These are phyloP conservation scores for Tubosaeta brunneosetosa DNA, from an alignment of 768 basidiomycete genomes.

Conservation along the genomic window DNA sequence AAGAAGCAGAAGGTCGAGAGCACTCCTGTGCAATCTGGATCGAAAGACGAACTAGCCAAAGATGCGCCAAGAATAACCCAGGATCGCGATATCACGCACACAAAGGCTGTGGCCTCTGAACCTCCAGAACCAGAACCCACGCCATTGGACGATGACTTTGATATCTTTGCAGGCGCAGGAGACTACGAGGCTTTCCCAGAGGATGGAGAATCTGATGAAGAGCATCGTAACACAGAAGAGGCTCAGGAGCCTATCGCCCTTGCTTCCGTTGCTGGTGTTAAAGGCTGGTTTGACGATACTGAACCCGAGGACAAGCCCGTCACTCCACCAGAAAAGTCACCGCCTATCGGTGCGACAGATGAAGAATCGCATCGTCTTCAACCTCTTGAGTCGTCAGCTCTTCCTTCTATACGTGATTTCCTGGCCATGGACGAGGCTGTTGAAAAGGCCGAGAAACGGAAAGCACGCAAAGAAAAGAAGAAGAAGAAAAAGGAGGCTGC, in stretches of 20 bases:
- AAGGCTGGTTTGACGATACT: constrained; percentile 46
- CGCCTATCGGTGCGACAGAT: constrained; percentile 12
- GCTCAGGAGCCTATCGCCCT: constrained; percentile 8
- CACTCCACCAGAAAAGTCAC: constrained; percentile 11
- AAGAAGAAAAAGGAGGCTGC: constrained; percentile 38
- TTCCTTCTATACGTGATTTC: constrained; percentile 81
- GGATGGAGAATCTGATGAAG: constrained; percentile 49
- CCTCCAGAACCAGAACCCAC: constrained; percentile 16
- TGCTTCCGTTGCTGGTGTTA: constrained; percentile 4
- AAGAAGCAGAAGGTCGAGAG: constrained; percentile 53
- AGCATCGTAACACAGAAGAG: constrained; percentile 13
- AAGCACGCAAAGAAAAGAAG: constrained; percentile 73
- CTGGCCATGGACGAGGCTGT: constrained; percentile 71
- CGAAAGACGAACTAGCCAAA: not conserved
- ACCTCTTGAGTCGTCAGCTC: constrained; percentile 71
- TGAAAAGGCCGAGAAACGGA: constrained; percentile 61
- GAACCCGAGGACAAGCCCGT: constrained; percentile 25
- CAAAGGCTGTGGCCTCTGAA: constrained; percentile 5
- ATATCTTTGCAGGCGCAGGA: constrained; percentile 84
- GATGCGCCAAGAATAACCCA: not conserved
- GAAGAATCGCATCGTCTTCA: constrained; percentile 51
- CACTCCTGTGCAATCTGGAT: constrained; percentile 15
- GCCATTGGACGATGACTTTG: constrained; percentile 55
- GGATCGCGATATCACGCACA: not conserved
- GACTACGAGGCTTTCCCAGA: constrained; percentile 72